Evolutionary conservation across 2,329 filamentous ascomycete species (phyloP).

Genomic region (Beauveria sp.): DNA sequence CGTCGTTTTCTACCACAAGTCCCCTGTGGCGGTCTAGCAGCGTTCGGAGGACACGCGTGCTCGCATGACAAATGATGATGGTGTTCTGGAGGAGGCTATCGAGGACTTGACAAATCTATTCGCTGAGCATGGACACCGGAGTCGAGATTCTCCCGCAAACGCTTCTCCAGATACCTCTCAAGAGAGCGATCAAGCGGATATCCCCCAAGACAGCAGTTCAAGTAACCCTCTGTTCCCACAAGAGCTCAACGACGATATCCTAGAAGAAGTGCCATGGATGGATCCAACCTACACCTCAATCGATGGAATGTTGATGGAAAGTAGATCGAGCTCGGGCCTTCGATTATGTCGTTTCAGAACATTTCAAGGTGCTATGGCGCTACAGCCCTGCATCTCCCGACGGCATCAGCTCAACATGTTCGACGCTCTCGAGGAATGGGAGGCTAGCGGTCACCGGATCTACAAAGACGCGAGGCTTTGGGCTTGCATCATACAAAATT

Average conservation of each 20-base stretch:
- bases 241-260: background rate
- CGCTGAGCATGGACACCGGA: background rate
- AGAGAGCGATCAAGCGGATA: background rate
- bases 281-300: slow-evolving; percentile 19
- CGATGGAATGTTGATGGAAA: background rate
- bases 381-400: slow-evolving; percentile 22
- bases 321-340: background rate
- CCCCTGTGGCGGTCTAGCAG: slow-evolving; percentile 17
- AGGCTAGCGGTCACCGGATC: slow-evolving; percentile 17
- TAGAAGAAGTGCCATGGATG: slow-evolving; percentile 16
- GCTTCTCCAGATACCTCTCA: background rate
- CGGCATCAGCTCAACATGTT: slow-evolving; percentile 18
- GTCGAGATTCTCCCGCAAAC: background rate
- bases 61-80: background rate
- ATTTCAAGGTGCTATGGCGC: slow-evolving; percentile 20
- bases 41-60: slow-evolving; percentile 14
- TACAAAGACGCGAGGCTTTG: slow-evolving; percentile 24
- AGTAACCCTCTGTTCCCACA: background rate
- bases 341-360: slow-evolving; percentile 21
- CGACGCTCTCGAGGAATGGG: slow-evolving; percentile 15
- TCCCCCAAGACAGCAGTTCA: background rate
- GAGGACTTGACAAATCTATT: background rate
- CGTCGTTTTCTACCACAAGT: slow-evolving; percentile 19
- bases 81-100: background rate
- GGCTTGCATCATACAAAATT: slow-evolving; percentile 23